Evolutionary conservation across 164 flowering plant genomes (phyloP).

Genomic region (Stephania japonica): DNA sequence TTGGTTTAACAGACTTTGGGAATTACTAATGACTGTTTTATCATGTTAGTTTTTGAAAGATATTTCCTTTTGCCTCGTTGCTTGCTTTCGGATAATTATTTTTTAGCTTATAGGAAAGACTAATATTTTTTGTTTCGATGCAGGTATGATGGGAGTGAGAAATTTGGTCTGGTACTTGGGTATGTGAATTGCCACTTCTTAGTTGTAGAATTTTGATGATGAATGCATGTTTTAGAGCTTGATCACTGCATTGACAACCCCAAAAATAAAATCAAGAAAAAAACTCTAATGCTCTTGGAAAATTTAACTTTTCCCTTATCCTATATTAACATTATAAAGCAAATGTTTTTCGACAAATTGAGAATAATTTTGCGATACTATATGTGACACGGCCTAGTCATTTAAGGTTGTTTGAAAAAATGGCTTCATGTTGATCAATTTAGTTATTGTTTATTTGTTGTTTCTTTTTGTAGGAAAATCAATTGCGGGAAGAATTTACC

Average conservation of each 20-base stretch:
- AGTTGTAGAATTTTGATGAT: neutral
- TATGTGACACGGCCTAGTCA: neutral
- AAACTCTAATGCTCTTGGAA: neutral
- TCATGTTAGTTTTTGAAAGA: too few relatives aligned
- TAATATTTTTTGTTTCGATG: neutral
- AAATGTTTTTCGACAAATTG: neutral
- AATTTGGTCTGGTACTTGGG: conserved; percentile 17
- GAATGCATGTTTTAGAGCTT: neutral
- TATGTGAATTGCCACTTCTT: conserved; percentile 4
- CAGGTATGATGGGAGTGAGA: conserved; percentile 21
- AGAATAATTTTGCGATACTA: neutral
- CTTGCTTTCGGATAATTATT: neutral
- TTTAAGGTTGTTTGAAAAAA: neutral
- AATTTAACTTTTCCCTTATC: neutral
- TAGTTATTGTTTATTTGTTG: neutral
- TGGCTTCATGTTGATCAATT: neutral
- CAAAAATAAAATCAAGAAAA: neutral
- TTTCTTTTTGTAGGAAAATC: conserved; percentile 6
- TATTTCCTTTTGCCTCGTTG: neutral
- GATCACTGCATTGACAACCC: neutral
- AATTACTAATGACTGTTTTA: too few relatives aligned
- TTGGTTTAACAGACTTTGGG: too few relatives aligned
- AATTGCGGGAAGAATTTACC: neutral
- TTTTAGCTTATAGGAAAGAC: neutral
- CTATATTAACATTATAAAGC: neutral